phyloP scores from a whole-genome alignment of 805 yeast species.

The Candida nemodendra region DNA sequence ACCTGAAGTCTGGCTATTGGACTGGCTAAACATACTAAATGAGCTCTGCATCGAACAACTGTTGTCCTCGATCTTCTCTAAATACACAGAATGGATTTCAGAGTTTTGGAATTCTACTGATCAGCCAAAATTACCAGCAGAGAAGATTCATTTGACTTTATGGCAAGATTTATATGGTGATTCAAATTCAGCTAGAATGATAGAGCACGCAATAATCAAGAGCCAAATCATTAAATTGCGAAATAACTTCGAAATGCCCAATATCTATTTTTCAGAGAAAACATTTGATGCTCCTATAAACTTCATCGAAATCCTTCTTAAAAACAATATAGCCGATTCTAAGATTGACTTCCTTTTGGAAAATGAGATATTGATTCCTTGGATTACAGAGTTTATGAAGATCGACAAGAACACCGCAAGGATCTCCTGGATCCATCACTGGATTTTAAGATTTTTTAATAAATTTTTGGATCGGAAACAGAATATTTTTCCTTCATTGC shows the following conservation, averaged over 20 bases:
- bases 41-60: constrained; percentile 17
- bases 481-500: constrained; percentile 5
- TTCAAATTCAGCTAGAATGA: constrained; percentile 13
- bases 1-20: constrained; percentile 27
- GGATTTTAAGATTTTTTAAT: constrained; percentile 6
- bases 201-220: constrained; percentile 43
- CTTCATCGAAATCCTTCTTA: constrained; percentile 8
- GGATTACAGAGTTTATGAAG: constrained; percentile 13
- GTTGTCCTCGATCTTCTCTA: constrained; percentile 11
- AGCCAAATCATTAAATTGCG: constrained; percentile 48
- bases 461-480: constrained; percentile 2
- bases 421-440: constrained; percentile 10
- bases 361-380: constrained; percentile 19
- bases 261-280: background rate
- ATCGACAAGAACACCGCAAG: constrained; percentile 1
- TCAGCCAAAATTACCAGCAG: constrained; percentile 4
- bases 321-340: constrained; percentile 6
- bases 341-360: constrained; percentile 18
- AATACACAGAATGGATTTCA: constrained; percentile 23
- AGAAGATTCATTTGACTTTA: constrained; percentile 22
- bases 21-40: constrained; percentile 24
- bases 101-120: constrained; percentile 18
- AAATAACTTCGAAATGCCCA: background rate
- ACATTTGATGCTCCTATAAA: constrained; percentile 1
- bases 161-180: constrained; percentile 37